phyloP scores from a whole-genome alignment of 2,329 filamentous ascomycete species.

The Periconia sp. region DNA sequence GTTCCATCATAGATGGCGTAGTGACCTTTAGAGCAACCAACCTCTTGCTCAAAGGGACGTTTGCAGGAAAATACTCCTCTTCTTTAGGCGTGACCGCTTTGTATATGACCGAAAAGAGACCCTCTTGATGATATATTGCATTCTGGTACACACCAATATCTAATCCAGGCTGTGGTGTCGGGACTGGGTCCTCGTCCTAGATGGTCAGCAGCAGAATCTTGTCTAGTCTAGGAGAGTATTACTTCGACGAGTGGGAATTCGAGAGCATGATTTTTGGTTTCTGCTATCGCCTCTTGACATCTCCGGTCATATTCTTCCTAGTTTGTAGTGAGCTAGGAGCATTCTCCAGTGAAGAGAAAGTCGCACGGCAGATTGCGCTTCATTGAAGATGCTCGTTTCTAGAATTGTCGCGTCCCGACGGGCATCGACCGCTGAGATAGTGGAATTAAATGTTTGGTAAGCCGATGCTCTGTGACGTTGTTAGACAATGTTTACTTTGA shows the following conservation, averaged over 20 bases:
- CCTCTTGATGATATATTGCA: constrained; percentile 65
- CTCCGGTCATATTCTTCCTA: constrained; percentile 43
- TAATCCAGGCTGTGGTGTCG: constrained; percentile 43
- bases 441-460: constrained; percentile 54
- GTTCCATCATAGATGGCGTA: constrained; percentile 71
- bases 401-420: constrained; percentile 66
- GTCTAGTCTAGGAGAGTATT: neutral
- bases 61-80: constrained; percentile 38
- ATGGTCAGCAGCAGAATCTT: constrained; percentile 1
- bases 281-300: constrained; percentile 29
- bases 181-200: constrained; percentile 38
- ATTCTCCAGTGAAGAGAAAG: neutral
- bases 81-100: constrained; percentile 58
- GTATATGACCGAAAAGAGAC: constrained; percentile 85
- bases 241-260: constrained; percentile 34
- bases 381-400: constrained; percentile 69
- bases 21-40: constrained; percentile 85
- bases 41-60: constrained; percentile 22
- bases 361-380: constrained; percentile 63
- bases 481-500: too few relatives aligned
- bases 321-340: constrained; percentile 22
- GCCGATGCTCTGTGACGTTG: constrained; percentile 52
- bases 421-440: constrained; percentile 54
- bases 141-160: constrained; percentile 63
- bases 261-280: constrained; percentile 23